phyloP scores from a whole-genome alignment of 768 basidiomycete species.

The Pleurotus platypus region DNA sequence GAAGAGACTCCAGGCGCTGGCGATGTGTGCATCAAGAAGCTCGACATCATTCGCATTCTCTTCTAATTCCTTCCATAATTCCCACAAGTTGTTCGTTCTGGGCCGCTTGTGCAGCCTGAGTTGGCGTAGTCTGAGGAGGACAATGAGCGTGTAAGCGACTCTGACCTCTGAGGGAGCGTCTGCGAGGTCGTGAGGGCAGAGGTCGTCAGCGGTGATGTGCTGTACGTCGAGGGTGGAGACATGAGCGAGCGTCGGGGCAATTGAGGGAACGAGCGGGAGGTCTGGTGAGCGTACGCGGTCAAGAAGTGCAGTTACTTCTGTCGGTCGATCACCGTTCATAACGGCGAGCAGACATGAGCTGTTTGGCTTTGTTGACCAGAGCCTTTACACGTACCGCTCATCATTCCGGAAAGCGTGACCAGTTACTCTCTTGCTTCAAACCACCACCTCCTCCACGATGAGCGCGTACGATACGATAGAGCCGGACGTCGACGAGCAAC shows the following conservation, averaged over 20 bases:
- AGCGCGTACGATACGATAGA: slow-evolving; percentile 65
- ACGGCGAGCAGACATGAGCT: slow-evolving; percentile 10
- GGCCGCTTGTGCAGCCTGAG: slow-evolving; percentile 21
- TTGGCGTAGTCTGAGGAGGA: slow-evolving; percentile 32
- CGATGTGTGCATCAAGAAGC: slow-evolving; percentile 29
- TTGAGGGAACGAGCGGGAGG: slow-evolving; percentile 10
- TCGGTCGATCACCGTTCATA: slow-evolving; percentile 9
- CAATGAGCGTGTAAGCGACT: slow-evolving; percentile 26
- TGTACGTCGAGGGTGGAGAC: slow-evolving; percentile 19
- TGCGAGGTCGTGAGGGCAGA: slow-evolving; percentile 16
- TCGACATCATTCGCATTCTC: slow-evolving; percentile 19
- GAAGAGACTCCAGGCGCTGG: slow-evolving; percentile 37
- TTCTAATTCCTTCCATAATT: slow-evolving; percentile 2
- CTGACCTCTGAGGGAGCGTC: slow-evolving; percentile 14
- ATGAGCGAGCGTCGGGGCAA: slow-evolving; percentile 14
- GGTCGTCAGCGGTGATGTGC: slow-evolving; percentile 16
- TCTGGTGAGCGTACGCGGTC: slow-evolving; percentile 7
- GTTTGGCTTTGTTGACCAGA: slow-evolving; percentile 12
- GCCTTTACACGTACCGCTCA: neutral
- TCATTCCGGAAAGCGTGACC: neutral
- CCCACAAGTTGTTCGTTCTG: slow-evolving; percentile 16
- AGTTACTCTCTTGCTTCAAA: neutral
- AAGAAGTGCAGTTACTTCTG: slow-evolving; percentile 8
- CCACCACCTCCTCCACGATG: neutral
- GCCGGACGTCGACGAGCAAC: slow-evolving; percentile 61